Evolutionary conservation across 2,329 filamentous ascomycete species (phyloP), one percentile per base, ranked within the genome.

Genomic region (Penicillium polonicum): DNA sequence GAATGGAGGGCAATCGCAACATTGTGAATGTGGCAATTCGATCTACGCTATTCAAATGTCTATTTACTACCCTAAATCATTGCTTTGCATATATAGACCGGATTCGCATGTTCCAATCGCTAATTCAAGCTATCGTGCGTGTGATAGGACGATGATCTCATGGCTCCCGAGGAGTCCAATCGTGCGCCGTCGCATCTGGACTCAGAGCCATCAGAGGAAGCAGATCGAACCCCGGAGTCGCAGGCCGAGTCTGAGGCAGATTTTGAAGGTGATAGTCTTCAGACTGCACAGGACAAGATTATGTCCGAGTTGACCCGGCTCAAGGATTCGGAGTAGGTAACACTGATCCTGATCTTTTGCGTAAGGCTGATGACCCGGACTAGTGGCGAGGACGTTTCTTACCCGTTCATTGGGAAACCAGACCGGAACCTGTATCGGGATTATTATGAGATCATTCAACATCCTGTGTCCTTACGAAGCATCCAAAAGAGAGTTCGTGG

Each of bases 221-320:
- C 41, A 9, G 61, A 64, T 19, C 58, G 48, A 27, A 57, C 36
- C 38, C 43, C 52, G 3, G 52, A 41, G 8, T 41, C 60, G 9
- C 49, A 70, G 46, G 81, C 80, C 54, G 76, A 80, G 59, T 85
- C 84, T 53, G 80, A 85, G 54, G 77, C 79, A 4, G 80, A 84
- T 1, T 93, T 90, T 72, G 84, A 86, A 55, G 89, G 88, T 5
- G 84, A 92, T 49, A 87, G 73, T 10, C 93, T 96, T 70, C 90
- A 95, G 70, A 83, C 92, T 69, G 92, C 91, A 0, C 91, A 96
- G 70, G 90, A 95, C 65, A 91, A 91, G 78, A 85, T 96, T 56
- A 79, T 96, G 4, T 85, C 88, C 54, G 90, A 93, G 65, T 74
- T 93, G 60, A 48, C 59, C 8, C 55, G 59, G 50, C 57, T 67